Base-by-base conservation (phyloP, 192 early-diverging fungal species). In the Linnemannia schmuckeri region DNA sequence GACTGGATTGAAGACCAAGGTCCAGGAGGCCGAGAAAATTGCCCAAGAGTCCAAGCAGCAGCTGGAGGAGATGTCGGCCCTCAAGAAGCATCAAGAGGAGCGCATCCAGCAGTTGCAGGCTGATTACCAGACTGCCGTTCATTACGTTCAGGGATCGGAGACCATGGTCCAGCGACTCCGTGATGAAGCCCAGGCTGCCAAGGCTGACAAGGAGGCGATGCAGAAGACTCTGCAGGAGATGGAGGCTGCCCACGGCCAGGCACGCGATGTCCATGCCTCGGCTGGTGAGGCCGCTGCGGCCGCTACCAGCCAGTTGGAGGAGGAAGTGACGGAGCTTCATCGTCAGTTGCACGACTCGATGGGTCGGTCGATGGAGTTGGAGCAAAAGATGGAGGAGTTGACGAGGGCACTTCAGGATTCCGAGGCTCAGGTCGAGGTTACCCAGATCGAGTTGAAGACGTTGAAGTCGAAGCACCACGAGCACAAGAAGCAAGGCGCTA, bases 41-140 rank as follows among this genome's bases (percentile, higher is more conserved):
- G 85, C 80, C 13, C 54, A 76, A 33, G 79, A 77, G 2, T 78
- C 81, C 4, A 88, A 80, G 38, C 76, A 78, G 35, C 79, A 82
- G 47, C 66, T 82, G 5, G 76, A 80, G 44, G 71, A 87, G 41
- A 37, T 87, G 35, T 38, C 55, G 30, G 68, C 20, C 33, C 72
- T 82, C 70, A 85, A 74, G 87, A 81, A 71, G 22, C 78, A 70
- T 27, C 82, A 70, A 38, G 80, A 86, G n/a, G 80, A 82, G 24
- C 80, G 76, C 63, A 84, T 90, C 24, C 80, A 88, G 30, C 88
- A 90, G 78, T 73, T 90, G n/a, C 88, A 90, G 72, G 54, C 76
- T 4, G 91, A 91, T 57, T 88, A 90, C 71, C 88, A 90, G 47
- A 83, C 85, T 4, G 89, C 91, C 4, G 69, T 81, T 15, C 88